Conservation (phyloP, 352 stramenopile genomes). For the Phytophthora pseudosyringae region DNA sequence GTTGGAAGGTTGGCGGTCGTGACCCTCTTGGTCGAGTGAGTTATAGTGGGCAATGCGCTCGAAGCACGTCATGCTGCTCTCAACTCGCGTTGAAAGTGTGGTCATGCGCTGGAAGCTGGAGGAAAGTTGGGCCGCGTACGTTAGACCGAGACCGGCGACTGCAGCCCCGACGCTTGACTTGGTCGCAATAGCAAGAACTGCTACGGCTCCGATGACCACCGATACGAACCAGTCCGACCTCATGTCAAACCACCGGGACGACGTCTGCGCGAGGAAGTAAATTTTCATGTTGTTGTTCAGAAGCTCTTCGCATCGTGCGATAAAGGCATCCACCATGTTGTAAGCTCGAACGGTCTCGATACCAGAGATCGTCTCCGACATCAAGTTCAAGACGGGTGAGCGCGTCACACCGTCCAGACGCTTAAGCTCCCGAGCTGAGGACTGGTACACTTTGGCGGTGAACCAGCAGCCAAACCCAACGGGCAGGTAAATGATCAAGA, state of each 20-base stretch:
- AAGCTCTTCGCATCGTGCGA: slow-evolving; percentile 38
- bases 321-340: slow-evolving; percentile 48
- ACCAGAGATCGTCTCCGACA: slow-evolving; percentile 93
- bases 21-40: slow-evolving; percentile 49
- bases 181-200: slow-evolving; percentile 81
- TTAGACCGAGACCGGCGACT: slow-evolving; percentile 39
- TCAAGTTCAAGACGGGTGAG: slow-evolving; percentile 92
- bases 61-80: slow-evolving; percentile 57
- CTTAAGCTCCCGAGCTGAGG: slow-evolving; percentile 89
- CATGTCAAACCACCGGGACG: slow-evolving; percentile 93
- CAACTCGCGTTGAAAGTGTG: slow-evolving; percentile 48
- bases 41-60: slow-evolving; percentile 49
- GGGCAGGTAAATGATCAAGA: slow-evolving; percentile 61
- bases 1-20: slow-evolving; percentile 13
- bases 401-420: slow-evolving; percentile 92
- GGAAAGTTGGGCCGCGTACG: slow-evolving; percentile 44
- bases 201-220: slow-evolving; percentile 88
- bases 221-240: slow-evolving; percentile 85
- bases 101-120: slow-evolving; percentile 55
- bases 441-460: slow-evolving; percentile 82
- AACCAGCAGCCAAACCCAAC: slow-evolving; percentile 34
- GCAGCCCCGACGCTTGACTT: slow-evolving; percentile 43
- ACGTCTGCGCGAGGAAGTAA: slow-evolving; percentile 45
- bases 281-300: slow-evolving; percentile 52
- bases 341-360: slow-evolving; percentile 92